Base-by-base conservation (phyloP, 2,329 filamentous ascomycete genomes). In the Trichoderma simmonsii region DNA sequence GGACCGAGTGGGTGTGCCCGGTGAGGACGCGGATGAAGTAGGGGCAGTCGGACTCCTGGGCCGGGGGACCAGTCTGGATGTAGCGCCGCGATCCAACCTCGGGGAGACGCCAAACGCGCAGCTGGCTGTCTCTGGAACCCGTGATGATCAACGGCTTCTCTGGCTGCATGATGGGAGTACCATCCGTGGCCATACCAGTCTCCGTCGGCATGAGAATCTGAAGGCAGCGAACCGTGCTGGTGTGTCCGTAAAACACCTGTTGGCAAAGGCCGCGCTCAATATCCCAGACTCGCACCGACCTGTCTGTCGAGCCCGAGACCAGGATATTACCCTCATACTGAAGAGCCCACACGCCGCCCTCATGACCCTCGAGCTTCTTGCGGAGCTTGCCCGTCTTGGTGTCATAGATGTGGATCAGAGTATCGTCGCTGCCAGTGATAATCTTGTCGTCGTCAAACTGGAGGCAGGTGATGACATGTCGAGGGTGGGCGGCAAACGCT, bases 391-490 rank as follows among this genome's bases (percentile, higher is more conserved):
- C 96, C 0, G 95, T 98, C 83, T 96, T 97, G 14, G 96, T 98
- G 79, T 98, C 95, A 81, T 98, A 99, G 36, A 99, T 94, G 77
- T 99, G 95, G 77, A 99, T 99, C 74, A 98, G 91, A 4, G 95
- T 97, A 79, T 99, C 96, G 80, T 99, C 96, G 78, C 95, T 98
- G 30, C 96, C 96, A 1, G 96, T 99, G 76, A 99, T 88, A 76
- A 99, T 98, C 83, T 98, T 98, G 85, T 99, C 95, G 63, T 95
- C 93, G 78, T 99, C 96, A 77, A 99, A 99, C 80, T 99, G 95
- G 69, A 99, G 87, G 79, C 96, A 99, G 18, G 96, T 99, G 67
- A 99, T 97, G 73, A 99, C 96, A 83, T 98, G 95, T 39, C 94
- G 91, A 73, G 96, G 94, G 79, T 99, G 96, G 6, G 96, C 96